phyloP scores from a whole-genome alignment of 116 monocot species.

The Posidonia oceanica region DNA sequence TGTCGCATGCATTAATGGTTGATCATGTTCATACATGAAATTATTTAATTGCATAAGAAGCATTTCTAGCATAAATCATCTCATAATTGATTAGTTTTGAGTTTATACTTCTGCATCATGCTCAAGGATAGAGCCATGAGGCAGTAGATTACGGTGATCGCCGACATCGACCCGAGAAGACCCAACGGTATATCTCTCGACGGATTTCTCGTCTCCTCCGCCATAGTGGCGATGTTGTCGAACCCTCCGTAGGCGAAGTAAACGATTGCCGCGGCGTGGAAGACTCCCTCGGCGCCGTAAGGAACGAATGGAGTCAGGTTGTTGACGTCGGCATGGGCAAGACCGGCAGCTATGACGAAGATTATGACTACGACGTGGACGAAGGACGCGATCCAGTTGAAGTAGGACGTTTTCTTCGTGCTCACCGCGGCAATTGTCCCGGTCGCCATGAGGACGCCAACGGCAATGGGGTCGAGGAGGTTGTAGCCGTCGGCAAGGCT shows the following conservation, averaged over 20 bases:
- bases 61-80: no score
- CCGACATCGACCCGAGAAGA: constrained; percentile 23
- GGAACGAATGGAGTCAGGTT: constrained; percentile 37
- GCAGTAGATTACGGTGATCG: constrained; percentile 40
- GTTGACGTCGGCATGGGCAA: constrained; percentile 13
- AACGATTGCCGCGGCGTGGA: constrained; percentile 37
- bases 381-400: constrained; percentile 36
- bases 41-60: no score
- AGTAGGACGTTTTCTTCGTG: constrained; percentile 25
- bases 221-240: constrained; percentile 46
- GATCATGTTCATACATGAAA: no score
- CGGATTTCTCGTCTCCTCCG: constrained; percentile 46
- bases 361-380: constrained; percentile 25
- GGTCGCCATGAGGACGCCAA: constrained; percentile 14
- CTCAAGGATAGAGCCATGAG: constrained; percentile 31
- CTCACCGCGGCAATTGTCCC: constrained; percentile 2
- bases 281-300: constrained; percentile 30
- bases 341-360: constrained; percentile 33
- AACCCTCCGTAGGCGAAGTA: constrained; percentile 47
- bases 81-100: no score
- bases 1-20: not conserved
- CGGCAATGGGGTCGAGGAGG: constrained; percentile 16
- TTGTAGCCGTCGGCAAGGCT: constrained; percentile 11
- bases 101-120: constrained; percentile 20
- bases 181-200: constrained; percentile 17